Evolutionary conservation across 176 grass and related monocot species (phyloP), one percentile per base, ranked within the genome.

Genomic region (Aegilops speltoides): DNA sequence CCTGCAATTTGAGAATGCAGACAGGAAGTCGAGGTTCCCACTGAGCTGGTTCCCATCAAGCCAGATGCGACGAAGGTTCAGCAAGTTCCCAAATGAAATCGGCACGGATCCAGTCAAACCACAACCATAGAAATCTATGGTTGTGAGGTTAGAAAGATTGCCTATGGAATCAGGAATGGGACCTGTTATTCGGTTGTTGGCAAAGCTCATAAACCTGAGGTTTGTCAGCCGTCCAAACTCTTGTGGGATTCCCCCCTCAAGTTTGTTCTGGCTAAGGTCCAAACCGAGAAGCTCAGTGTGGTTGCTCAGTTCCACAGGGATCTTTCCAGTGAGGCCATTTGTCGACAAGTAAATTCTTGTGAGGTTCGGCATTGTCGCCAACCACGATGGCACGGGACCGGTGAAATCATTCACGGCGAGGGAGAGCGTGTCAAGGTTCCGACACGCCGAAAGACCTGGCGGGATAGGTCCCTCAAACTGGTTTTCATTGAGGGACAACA

Each of bases 271-370:
- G 34, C 87, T 86, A 22, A 92, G 78, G 56, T 89, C 84, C 43
- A 92, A 67, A 31, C 3, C 65, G 32, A 83, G 20, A 64, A 92
- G 65, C 33, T 19, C n/a, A 1, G 41, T 85, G 45, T 66, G 43
- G 26, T 86, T 85, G 78, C 62, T 82, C 57, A 89, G 59, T 46
- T 63, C 79, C 71, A 88, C 46, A 0, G 83, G 90, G 7, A 92
- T 89, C 43, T 67, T 73, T 59, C 90, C 90, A 79, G 78, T 76
- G 34, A 92, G 78, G 2, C 29, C 20, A 78, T 92, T 92, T 19
- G 67, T 78, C 15, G 84, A 60, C 82, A 92, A 64, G 69, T 63
- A 60, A 69, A 84, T 85, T 37, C 0, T 3, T 0, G 73, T 79
- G 41, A 91, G 89, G 10, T 40, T 88, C 16, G 60, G 45, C 16